Base-by-base conservation (phyloP, 768 basidiomycete species). In the Lentinula sp. region DNA sequence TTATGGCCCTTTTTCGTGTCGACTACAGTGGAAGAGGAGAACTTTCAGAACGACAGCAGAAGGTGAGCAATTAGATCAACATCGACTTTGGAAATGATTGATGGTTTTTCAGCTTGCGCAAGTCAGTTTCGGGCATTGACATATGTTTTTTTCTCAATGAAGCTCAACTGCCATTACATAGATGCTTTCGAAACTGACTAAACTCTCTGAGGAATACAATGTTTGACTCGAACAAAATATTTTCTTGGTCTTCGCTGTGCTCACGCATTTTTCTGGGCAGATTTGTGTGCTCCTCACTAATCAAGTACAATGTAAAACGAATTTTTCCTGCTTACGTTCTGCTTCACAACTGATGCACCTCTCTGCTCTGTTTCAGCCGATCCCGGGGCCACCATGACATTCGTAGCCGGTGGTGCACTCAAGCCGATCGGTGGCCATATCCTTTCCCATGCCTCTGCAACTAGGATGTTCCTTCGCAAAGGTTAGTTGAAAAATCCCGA, bases 1-100 rank as follows among this genome's bases (percentile, higher is more conserved):
- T 98, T 63, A 96, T 98, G 93, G 96, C 95, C 33, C 81, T 96
- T 6, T 98, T 98, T 72, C 85, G 94, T 18, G 91, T 94, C 48
- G 95, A 98, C 73, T 98, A 79, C 71, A 92, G 91, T 3, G 95
- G 95, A 20, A 79, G 95, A 77, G 96, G 95, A 35, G 96, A 97
- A 71, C 75, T 97, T 43, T 95, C 93, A 66, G 94, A 95, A 76
- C 81, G 95, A 56, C 95, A 95, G 70, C 95, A 98, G 70, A 94
- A 94, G 77, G 90, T 41, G 41, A 58, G 67, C 59, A 18, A n/a
- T 20, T 18, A 7, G 3, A 32, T 42, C 12, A 59, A 18, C 12
- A 15, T 39, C 4, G 0, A 4, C 6, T 13, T 6, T 15, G 39
- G 20, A 33, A 13, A 20, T 49, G 52, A 13, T 28, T 6, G 9